These are phyloP conservation scores for Tilletia caries DNA, from an alignment of 1,284 basidiomycete genomes.

Conservation along the genomic window DNA sequence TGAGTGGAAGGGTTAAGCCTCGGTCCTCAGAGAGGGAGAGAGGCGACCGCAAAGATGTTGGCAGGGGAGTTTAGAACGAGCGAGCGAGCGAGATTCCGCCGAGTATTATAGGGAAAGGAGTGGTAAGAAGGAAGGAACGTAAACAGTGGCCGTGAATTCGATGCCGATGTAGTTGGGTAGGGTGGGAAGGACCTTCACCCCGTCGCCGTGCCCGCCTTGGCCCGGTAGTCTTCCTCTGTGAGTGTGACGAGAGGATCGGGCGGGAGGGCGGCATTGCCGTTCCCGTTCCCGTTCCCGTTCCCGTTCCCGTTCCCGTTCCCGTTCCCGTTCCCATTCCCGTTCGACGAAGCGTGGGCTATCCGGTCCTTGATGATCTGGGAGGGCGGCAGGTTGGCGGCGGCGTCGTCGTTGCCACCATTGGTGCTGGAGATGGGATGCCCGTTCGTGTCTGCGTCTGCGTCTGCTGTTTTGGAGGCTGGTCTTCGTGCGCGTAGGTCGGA, in stretches of 20 bases:
- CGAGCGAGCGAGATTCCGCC: no score
- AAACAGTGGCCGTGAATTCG: no score
- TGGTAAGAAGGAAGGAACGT: no score
- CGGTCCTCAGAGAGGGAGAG: no score
- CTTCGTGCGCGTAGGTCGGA: no score
- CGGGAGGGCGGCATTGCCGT: not conserved
- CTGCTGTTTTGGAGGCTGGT: not conserved
- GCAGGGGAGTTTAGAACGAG: no score
- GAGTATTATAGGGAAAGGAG: no score
- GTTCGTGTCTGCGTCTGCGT: not conserved
- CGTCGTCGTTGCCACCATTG: not conserved
- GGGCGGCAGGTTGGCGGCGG: not conserved
- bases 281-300: not conserved
- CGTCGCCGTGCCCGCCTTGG: conserved; percentile 30
- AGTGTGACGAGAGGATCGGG: conserved; percentile 30
- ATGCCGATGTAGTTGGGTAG: no score
- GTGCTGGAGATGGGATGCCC: not conserved
- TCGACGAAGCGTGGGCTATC: conserved; percentile 23
- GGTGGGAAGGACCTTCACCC: no score
- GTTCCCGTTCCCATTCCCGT: no score
- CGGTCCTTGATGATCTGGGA: conserved; percentile 19
- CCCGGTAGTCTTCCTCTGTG: conserved; percentile 23
- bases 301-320: conserved; percentile 11
- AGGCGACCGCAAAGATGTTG: no score
- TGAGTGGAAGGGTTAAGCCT: no score